phyloP scores from a whole-genome alignment of 345 rosid species.

The Mallotus nudiflorus region DNA sequence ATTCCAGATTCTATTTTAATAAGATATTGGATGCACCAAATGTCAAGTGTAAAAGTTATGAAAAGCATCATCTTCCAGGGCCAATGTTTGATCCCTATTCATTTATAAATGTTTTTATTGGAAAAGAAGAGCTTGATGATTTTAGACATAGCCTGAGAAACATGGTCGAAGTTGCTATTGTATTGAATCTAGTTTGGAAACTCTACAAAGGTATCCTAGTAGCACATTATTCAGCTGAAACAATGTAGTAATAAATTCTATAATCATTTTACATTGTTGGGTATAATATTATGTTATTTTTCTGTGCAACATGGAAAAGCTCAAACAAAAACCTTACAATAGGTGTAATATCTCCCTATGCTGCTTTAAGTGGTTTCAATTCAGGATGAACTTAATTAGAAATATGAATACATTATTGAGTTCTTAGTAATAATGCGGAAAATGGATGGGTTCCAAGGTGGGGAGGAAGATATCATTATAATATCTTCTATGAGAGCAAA shows the following conservation, averaged over 20 bases:
- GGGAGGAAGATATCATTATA: slow-evolving; percentile 27
- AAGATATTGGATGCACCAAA: slow-evolving; percentile 45
- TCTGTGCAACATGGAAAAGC: slow-evolving; percentile 14
- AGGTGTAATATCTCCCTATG: slow-evolving; percentile 27
- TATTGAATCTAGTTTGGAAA: slow-evolving; percentile 28
- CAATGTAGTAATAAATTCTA: too few relatives aligned
- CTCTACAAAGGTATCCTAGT: slow-evolving; percentile 42
- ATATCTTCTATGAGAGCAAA: slow-evolving; percentile 29
- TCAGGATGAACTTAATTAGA: neutral
- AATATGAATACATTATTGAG: slow-evolving; percentile 2
- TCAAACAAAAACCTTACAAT: neutral
- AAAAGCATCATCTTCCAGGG: slow-evolving; percentile 33
- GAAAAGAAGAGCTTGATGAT: slow-evolving; percentile 37
- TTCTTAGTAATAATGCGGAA: slow-evolving; percentile 21
- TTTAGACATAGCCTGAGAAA: slow-evolving; percentile 36
- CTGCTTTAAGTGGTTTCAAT: slow-evolving; percentile 18
- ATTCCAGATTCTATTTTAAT: slow-evolving; percentile 42
- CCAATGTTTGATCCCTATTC: slow-evolving; percentile 52
- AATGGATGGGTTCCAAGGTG: slow-evolving; percentile 28
- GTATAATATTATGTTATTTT: neutral
- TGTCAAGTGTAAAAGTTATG: slow-evolving; percentile 19
- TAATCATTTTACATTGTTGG: too few relatives aligned
- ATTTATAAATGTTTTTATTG: slow-evolving; percentile 44
- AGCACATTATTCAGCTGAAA: neutral
- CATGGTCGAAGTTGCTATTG: slow-evolving; percentile 48